Evolutionary conservation across 805 yeast genomes (phyloP).

Genomic region (Myxozyma sirexii): DNA sequence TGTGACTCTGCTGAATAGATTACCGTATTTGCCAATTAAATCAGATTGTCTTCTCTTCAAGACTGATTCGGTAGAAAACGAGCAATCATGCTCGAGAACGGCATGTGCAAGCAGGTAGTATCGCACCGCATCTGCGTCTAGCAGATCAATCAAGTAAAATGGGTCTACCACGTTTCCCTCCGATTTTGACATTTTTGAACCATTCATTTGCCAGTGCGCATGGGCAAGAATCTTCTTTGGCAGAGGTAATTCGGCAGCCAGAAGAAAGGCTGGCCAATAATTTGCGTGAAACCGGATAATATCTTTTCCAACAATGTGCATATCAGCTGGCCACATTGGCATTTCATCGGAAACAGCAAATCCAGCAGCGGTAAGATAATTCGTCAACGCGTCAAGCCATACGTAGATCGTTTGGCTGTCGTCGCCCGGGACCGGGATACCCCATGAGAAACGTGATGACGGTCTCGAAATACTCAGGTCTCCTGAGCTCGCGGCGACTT

Average conservation of each 20-base stretch:
- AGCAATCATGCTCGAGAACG: constrained; percentile 73
- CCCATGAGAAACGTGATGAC: constrained; percentile 77
- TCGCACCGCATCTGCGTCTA: constrained; percentile 66
- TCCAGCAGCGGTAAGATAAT: constrained; percentile 75
- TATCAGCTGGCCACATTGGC: constrained; percentile 60
- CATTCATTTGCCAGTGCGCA: constrained; percentile 90
- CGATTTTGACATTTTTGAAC: constrained; percentile 91
- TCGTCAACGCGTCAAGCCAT: constrained; percentile 94
- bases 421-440: constrained; percentile 84
- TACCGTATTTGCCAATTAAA: constrained; percentile 81
- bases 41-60: constrained; percentile 47
- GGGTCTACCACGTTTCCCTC: constrained; percentile 95
- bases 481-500: constrained; percentile 52
- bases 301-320: constrained; percentile 90
- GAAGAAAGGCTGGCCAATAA: constrained; percentile 89
- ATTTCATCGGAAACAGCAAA: constrained; percentile 48
- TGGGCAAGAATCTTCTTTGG: constrained; percentile 84
- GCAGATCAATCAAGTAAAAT: constrained; percentile 57
- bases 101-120: constrained; percentile 78
- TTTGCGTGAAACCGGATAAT: constrained; percentile 85
- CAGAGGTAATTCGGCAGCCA: constrained; percentile 74
- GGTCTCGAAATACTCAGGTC: constrained; percentile 93
- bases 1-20: constrained; percentile 72
- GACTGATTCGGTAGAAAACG: constrained; percentile 69
- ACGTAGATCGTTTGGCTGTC: constrained; percentile 80